phyloP scores from a whole-genome alignment of 805 yeast genomes.

The Monosporozyma yasuniensis region DNA sequence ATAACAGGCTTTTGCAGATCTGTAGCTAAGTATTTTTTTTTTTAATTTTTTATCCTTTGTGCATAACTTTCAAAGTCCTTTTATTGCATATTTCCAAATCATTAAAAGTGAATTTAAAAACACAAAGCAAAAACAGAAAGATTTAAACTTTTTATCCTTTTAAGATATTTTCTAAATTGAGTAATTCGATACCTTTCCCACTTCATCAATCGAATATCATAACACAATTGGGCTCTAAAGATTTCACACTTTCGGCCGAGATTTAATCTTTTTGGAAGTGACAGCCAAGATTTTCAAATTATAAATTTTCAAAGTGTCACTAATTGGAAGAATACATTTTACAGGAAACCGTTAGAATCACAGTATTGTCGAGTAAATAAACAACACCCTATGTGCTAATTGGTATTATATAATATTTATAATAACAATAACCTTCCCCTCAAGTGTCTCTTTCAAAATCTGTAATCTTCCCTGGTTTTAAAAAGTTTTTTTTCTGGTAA shows the following conservation, averaged over 20 bases:
- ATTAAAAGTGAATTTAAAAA: too few relatives aligned
- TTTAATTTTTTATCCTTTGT: background rate
- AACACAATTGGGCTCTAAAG: too few relatives aligned
- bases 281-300: background rate
- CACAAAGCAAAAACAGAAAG: too few relatives aligned
- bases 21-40: background rate
- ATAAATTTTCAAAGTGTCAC: background rate
- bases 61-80: background rate
- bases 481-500: too few relatives aligned
- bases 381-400: background rate
- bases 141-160: too few relatives aligned
- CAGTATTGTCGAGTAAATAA: background rate
- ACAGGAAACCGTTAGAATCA: background rate
- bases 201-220: too few relatives aligned
- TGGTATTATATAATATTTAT: background rate
- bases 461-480: too few relatives aligned
- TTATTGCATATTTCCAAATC: background rate
- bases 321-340: background rate
- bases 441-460: background rate
- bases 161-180: too few relatives aligned
- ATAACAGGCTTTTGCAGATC: background rate
- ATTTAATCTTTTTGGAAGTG: background rate
- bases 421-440: background rate
- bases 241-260: background rate
- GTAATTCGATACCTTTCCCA: too few relatives aligned